Evolutionary conservation across 2,329 filamentous ascomycete genomes (phyloP).

Genomic region (Clonostachys rosea): DNA sequence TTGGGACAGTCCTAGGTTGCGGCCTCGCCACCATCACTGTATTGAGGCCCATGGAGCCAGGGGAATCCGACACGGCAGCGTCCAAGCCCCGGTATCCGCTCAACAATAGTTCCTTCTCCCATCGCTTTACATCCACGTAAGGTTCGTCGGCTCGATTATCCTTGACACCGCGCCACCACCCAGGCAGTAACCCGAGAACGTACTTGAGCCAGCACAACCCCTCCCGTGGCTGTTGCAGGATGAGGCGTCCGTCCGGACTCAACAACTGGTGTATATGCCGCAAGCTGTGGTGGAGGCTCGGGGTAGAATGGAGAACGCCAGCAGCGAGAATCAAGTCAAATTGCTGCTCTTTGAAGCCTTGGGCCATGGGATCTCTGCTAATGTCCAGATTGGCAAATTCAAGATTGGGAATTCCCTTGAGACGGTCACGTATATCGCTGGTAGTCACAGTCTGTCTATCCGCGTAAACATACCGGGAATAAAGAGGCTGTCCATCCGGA

Average conservation of each 20-base stretch:
- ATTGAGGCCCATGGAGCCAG: no score
- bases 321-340: constrained; percentile 31
- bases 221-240: constrained; percentile 18
- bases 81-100: constrained; percentile 13
- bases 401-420: constrained; percentile 9
- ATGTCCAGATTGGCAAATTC: constrained; percentile 12
- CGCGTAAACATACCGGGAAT: constrained; percentile 20
- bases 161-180: constrained; percentile 26
- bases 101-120: constrained; percentile 15
- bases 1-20: not conserved
- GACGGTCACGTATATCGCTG: constrained; percentile 15
- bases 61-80: not conserved
- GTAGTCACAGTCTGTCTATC: constrained; percentile 21
- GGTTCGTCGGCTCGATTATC: constrained; percentile 16
- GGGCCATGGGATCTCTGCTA: constrained; percentile 12
- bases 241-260: constrained; percentile 18
- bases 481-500: constrained; percentile 5
- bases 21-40: not conserved
- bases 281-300: constrained; percentile 13
- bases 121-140: constrained; percentile 11
- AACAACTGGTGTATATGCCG: constrained; percentile 23
- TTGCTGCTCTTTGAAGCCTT: constrained; percentile 19
- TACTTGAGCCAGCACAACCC: constrained; percentile 18
- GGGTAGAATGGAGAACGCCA: constrained; percentile 29
- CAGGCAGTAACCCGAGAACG: constrained; percentile 17